phyloP scores from a whole-genome alignment of 2,329 filamentous ascomycete genomes.

The Diaporthe batatas region DNA sequence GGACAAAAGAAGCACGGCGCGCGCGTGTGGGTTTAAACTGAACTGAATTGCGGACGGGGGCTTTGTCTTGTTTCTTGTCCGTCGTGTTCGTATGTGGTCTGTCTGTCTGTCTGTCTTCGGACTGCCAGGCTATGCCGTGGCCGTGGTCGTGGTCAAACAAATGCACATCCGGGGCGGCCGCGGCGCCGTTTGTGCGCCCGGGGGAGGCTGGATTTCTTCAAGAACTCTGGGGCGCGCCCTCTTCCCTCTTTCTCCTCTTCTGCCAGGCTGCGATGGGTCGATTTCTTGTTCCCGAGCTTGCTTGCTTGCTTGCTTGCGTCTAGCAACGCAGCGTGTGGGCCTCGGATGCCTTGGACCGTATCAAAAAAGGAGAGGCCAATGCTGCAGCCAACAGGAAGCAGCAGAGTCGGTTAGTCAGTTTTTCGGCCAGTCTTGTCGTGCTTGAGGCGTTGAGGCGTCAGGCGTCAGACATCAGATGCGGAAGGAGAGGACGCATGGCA shows the following conservation, averaged over 20 bases:
- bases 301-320: slow-evolving; percentile 11
- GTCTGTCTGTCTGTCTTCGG: too few relatives aligned
- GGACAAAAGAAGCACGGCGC: not conserved
- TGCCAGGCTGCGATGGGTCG: too few relatives aligned
- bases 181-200: slow-evolving; percentile 24
- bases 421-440: not conserved
- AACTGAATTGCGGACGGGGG: too few relatives aligned
- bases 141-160: not conserved
- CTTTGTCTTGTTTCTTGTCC: not conserved
- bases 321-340: slow-evolving; percentile 9
- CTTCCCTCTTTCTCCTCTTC: too few relatives aligned
- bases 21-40: not conserved
- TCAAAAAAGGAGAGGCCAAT: too few relatives aligned
- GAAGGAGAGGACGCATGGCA: slow-evolving; percentile 20
- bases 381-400: not conserved
- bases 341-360: too few relatives aligned
- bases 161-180: slow-evolving; percentile 1
- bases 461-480: slow-evolving; percentile 8
- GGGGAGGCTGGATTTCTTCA: too few relatives aligned
- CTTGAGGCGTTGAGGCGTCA: not conserved
- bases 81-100: too few relatives aligned
- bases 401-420: not conserved
- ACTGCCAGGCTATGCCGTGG: not conserved
- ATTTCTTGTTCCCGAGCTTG: not conserved
- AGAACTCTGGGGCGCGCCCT: too few relatives aligned